These are phyloP conservation scores for Kazachstania viticola DNA, from an alignment of 805 yeast genomes.

Conservation along the genomic window DNA sequence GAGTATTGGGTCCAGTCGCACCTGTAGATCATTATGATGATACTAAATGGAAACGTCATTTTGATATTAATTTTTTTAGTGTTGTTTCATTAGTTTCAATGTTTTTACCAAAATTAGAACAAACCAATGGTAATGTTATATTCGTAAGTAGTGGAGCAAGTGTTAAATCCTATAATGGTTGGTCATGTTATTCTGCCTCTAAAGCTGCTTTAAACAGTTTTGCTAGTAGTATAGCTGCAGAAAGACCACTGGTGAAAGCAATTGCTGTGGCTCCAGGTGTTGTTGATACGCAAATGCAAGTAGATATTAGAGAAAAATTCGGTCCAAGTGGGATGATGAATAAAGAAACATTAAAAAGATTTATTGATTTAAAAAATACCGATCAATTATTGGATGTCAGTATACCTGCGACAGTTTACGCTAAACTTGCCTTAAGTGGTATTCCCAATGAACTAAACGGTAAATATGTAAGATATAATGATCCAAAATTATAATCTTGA, in stretches of 20 bases:
- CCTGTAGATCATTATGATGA: conserved; percentile 32
- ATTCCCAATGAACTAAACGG: conserved; percentile 53
- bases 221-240: conserved; percentile 52
- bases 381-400: conserved; percentile 53
- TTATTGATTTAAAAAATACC: conserved; percentile 48
- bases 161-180: conserved; percentile 33
- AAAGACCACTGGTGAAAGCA: conserved; percentile 40
- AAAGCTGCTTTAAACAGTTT: conserved; percentile 86
- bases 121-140: conserved; percentile 50
- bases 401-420: conserved; percentile 62
- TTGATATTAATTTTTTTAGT: conserved; percentile 70
- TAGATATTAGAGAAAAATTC: conserved; percentile 54
- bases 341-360: conserved; percentile 44
- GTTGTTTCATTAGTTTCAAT: conserved; percentile 46
- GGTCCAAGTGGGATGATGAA: conserved; percentile 53
- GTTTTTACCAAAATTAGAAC: conserved; percentile 46
- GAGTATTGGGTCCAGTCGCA: conserved; percentile 70
- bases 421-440: conserved; percentile 52
- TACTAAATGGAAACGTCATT: conserved; percentile 48
- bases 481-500: too few species aligned
- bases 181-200: conserved; percentile 89
- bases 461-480: conserved; percentile 50
- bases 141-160: conserved; percentile 89
- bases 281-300: conserved; percentile 86
- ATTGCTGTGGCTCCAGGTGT: conserved; percentile 89